A percentile compares a stretch with the other conserved stretches of the same genome.
Evolutionary conservation across 2,329 filamentous ascomycete species (phyloP).

Genomic region (Penicillium janthinellum): DNA sequence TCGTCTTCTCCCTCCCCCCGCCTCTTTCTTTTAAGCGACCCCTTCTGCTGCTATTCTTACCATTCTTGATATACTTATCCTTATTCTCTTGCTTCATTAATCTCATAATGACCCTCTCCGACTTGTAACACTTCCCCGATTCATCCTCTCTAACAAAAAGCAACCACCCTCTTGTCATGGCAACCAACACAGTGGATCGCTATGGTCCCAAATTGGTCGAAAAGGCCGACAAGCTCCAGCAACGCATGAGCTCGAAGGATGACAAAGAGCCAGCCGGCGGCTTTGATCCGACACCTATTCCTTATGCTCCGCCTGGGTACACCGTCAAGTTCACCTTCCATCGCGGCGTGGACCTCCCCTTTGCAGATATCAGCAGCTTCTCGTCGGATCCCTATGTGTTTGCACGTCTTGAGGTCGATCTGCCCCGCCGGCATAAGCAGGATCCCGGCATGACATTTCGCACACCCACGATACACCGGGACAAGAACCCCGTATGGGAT

Average conservation of each 20-base stretch:
- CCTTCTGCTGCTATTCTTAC: background rate
- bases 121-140: background rate
- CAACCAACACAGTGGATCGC: conserved; percentile 33
- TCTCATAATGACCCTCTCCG: conserved; percentile 5
- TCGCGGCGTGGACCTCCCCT: conserved; percentile 75
- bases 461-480: conserved; percentile 72
- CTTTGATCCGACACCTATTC: conserved; percentile 77
- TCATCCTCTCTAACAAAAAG: conserved; percentile 1
- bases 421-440: conserved; percentile 80
- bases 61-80: background rate
- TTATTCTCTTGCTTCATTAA: background rate
- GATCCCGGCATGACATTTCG: conserved; percentile 75
- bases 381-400: conserved; percentile 82
- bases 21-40: background rate
- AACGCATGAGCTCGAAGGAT: conserved; percentile 33
- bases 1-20: background rate
- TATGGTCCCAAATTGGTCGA: conserved; percentile 43
- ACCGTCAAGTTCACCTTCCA: conserved; percentile 85
- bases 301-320: conserved; percentile 73
- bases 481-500: conserved; percentile 77
- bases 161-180: conserved; percentile 14
- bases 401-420: conserved; percentile 70
- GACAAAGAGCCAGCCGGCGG: conserved; percentile 66
- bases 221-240: conserved; percentile 43
- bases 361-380: conserved; percentile 74